Conservation (phyloP, 768 basidiomycete genomes). For the Termitomyces titanicus region DNA sequence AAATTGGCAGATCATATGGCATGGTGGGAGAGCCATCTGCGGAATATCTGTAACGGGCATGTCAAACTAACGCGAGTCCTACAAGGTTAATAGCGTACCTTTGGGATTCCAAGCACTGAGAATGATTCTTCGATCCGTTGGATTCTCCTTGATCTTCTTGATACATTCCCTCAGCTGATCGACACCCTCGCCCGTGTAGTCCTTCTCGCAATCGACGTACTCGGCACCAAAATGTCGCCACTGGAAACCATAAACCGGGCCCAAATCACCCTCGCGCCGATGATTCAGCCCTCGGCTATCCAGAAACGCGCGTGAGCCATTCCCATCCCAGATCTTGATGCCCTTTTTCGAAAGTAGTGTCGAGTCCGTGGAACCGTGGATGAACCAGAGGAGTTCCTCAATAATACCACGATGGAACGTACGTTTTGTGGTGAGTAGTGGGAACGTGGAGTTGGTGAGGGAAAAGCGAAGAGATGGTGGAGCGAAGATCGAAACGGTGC, state of each 20-base stretch:
- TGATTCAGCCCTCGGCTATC: slow-evolving; percentile 82
- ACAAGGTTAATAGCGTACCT: slow-evolving; percentile 49
- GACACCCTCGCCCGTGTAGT: slow-evolving; percentile 82
- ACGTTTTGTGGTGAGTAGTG: slow-evolving; percentile 92
- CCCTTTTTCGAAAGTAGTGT: slow-evolving; percentile 72
- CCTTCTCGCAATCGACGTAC: slow-evolving; percentile 68
- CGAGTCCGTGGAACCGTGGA: slow-evolving; percentile 81
- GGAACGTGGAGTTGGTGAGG: slow-evolving; percentile 69
- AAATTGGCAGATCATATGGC: slow-evolving; percentile 99
- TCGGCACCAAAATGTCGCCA: slow-evolving; percentile 94
- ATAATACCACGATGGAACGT: slow-evolving; percentile 90
- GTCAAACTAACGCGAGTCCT: background rate
- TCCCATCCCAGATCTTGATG: slow-evolving; percentile 97
- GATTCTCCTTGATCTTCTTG: slow-evolving; percentile 86
- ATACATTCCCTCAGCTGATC: slow-evolving; percentile 92
- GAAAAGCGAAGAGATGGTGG: slow-evolving; percentile 90
- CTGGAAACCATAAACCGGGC: slow-evolving; percentile 96
- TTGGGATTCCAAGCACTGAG: slow-evolving; percentile 98
- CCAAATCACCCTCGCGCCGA: slow-evolving; percentile 86
- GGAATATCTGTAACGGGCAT: slow-evolving; percentile 63
- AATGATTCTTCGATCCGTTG: slow-evolving; percentile 91
- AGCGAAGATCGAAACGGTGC: slow-evolving; percentile 89
- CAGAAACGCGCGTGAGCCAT: slow-evolving; percentile 85
- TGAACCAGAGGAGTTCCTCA: slow-evolving; percentile 95
- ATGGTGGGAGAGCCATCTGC: slow-evolving; percentile 95